A percentile compares a stretch with the other conserved stretches of the same genome.
Conservation (phyloP, 2,329 filamentous ascomycete genomes). For the Botrytis sinoallii region DNA sequence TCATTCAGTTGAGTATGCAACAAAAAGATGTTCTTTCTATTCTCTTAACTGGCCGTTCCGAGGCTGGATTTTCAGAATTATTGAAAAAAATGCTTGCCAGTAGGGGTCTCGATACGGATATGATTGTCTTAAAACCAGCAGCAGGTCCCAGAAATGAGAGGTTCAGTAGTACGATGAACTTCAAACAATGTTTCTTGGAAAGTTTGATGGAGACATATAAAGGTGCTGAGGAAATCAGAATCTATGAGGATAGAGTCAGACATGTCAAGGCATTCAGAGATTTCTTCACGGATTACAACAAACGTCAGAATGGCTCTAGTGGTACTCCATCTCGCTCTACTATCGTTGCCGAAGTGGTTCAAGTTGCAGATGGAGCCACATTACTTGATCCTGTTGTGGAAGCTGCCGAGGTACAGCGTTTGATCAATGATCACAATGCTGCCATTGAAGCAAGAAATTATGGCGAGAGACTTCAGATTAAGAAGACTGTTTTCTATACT, state of each 20-base stretch:
- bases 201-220: slow-evolving; percentile 83
- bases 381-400: slow-evolving; percentile 75
- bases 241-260: slow-evolving; percentile 65
- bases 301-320: slow-evolving; percentile 46
- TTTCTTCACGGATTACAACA: slow-evolving; percentile 79
- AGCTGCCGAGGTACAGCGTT: slow-evolving; percentile 78
- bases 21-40: slow-evolving; percentile 84
- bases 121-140: slow-evolving; percentile 82
- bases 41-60: slow-evolving; percentile 81
- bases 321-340: slow-evolving; percentile 56
- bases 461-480: slow-evolving; percentile 61
- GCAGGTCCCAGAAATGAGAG: slow-evolving; percentile 76
- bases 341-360: slow-evolving; percentile 76
- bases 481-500: slow-evolving; percentile 86
- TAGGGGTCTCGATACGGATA: slow-evolving; percentile 80
- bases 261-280: slow-evolving; percentile 80
- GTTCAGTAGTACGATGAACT: slow-evolving; percentile 81
- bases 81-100: slow-evolving; percentile 77
- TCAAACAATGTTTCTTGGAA: slow-evolving; percentile 84
- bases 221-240: slow-evolving; percentile 75
- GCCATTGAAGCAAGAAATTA: slow-evolving; percentile 45
- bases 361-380: slow-evolving; percentile 73
- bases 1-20: slow-evolving; percentile 76
- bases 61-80: slow-evolving; percentile 72
- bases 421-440: slow-evolving; percentile 84